Evolutionary conservation across 1,284 basidiomycete species (phyloP).

Genomic region (Pseudozyma flocculosa): DNA sequence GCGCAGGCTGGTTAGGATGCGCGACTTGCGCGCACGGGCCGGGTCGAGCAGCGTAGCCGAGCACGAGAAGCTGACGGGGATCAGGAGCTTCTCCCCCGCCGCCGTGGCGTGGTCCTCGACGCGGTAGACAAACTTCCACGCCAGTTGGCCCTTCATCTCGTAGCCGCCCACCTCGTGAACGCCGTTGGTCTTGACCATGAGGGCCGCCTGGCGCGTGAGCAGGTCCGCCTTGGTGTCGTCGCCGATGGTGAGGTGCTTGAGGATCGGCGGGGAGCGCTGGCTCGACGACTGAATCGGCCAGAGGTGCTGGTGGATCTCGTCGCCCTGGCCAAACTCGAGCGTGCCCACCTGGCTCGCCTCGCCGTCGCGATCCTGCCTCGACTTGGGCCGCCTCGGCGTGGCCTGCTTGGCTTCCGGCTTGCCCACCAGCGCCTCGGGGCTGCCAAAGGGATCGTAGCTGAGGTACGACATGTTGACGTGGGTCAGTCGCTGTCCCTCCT

Average conservation of each 20-base stretch:
- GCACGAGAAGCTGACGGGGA: conserved; percentile 38
- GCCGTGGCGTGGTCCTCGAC: conserved; percentile 15
- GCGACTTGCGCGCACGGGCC: conserved; percentile 34
- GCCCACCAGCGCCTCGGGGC: conserved; percentile 33
- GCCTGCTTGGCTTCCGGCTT: conserved; percentile 7
- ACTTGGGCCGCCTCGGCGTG: conserved; percentile 30
- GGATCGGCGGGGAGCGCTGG: conserved; percentile 13
- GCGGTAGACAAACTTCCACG: conserved; percentile 43
- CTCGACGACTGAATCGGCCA: conserved; percentile 3
- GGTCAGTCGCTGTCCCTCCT: conserved; percentile 17
- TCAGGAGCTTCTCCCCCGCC: conserved; percentile 6
- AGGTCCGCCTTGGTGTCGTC: conserved; percentile 45
- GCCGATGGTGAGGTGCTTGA: conserved; percentile 43
- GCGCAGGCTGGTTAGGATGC: conserved; percentile 40
- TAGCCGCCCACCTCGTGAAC: conserved; percentile 38
- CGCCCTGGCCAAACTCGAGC: conserved; percentile 21
- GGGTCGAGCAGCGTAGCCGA: conserved; percentile 46
- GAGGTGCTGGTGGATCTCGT: neutral
- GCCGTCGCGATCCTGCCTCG: conserved; percentile 29
- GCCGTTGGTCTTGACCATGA: conserved; percentile 31
- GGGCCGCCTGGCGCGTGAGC: conserved; percentile 40
- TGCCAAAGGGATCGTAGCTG: conserved; percentile 46
- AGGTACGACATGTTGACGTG: conserved; percentile 39
- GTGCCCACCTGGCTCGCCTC: conserved; percentile 31
- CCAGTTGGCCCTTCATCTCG: conserved; percentile 39